phyloP scores from a whole-genome alignment of 345 rosid genomes.

The Lepidium sativum region DNA sequence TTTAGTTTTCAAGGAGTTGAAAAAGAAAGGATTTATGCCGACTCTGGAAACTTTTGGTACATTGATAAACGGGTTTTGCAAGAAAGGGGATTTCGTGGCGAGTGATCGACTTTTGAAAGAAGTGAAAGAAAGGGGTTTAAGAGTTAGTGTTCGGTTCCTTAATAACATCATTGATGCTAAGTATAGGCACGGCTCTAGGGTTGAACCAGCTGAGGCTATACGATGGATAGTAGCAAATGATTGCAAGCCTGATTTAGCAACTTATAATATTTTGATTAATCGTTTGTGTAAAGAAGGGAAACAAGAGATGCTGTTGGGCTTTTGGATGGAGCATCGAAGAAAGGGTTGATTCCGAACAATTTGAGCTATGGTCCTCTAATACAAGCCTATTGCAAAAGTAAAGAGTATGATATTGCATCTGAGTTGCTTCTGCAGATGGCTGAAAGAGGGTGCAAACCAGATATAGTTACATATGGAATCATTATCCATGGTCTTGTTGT shows the following conservation, averaged over 20 bases:
- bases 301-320: slow-evolving; percentile 45
- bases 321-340: slow-evolving; percentile 48
- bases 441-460: slow-evolving; percentile 61
- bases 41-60: slow-evolving; percentile 55
- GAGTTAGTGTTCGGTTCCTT: slow-evolving; percentile 33
- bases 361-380: slow-evolving; percentile 55
- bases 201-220: slow-evolving; percentile 32
- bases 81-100: slow-evolving; percentile 42
- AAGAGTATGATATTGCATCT: slow-evolving; percentile 41
- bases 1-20: slow-evolving; percentile 48
- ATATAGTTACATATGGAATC: slow-evolving; percentile 63
- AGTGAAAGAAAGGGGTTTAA: slow-evolving; percentile 56
- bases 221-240: slow-evolving; percentile 44
- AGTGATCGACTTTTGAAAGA: slow-evolving; percentile 53
- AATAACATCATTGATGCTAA: slow-evolving; percentile 53
- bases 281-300: slow-evolving; percentile 48
- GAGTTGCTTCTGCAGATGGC: slow-evolving; percentile 61
- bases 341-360: slow-evolving; percentile 41
- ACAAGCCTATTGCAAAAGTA: slow-evolving; percentile 42
- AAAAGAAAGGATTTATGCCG: slow-evolving; percentile 63
- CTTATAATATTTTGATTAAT: slow-evolving; percentile 54
- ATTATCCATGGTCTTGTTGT: slow-evolving; percentile 66
- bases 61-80: slow-evolving; percentile 54
- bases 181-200: slow-evolving; percentile 41
- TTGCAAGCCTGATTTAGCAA: slow-evolving; percentile 60